Conservation (phyloP, 2,329 filamentous ascomycete genomes). For the Xylaria hypoxylon region DNA sequence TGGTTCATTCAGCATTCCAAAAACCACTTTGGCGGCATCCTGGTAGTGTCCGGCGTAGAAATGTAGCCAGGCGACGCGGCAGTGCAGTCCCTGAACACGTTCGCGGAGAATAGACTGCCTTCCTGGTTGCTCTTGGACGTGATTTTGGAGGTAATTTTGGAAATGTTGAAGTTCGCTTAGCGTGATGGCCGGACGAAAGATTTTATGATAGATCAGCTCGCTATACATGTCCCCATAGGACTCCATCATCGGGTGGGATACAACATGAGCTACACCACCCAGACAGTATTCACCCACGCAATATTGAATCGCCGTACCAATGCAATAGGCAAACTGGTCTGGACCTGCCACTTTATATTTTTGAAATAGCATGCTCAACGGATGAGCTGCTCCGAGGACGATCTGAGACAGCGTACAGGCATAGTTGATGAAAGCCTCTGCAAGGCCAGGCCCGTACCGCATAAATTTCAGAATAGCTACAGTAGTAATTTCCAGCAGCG, state of each 20-base stretch:
- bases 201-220: constrained; percentile 3
- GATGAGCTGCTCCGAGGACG: constrained; percentile 11
- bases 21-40: constrained; percentile 1
- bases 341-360: background rate
- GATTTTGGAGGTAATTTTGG: background rate
- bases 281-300: background rate
- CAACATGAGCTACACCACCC: background rate
- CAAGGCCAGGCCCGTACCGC: background rate
- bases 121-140: background rate
- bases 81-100: background rate
- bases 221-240: constrained; percentile 1
- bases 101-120: background rate
- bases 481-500: background rate
- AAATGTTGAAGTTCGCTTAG: constrained; percentile 2
- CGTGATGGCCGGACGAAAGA: background rate
- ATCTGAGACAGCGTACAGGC: constrained; percentile 11
- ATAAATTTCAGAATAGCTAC: background rate
- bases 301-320: background rate
- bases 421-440: constrained; percentile 2
- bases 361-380: constrained; percentile 8
- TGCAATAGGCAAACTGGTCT: constrained; percentile 6
- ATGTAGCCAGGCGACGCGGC: constrained; percentile 18
- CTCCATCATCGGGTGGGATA: constrained; percentile 3
- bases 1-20: constrained; percentile 2
- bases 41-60: constrained; percentile 5